Percentiles rank a stretch among this genome's conserved stretches.
Conservation (phyloP, 306 rosid species). For the Hippophae tibetana region DNA sequence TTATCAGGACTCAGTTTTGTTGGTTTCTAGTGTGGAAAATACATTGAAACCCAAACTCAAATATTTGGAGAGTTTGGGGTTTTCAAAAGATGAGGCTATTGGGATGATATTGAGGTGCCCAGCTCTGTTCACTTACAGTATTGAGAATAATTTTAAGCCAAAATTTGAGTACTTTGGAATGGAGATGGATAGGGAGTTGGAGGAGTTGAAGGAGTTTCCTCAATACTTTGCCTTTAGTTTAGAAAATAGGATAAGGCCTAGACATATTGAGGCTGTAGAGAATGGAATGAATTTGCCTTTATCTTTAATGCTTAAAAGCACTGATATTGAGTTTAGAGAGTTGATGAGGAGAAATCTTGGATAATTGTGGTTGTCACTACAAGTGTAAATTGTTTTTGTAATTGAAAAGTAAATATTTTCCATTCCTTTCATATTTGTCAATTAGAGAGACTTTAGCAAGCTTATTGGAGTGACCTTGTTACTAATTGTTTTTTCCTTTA, state of each 20-base stretch:
- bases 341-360: conserved; percentile 23
- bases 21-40: conserved; percentile 72
- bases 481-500: no score
- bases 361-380: background rate
- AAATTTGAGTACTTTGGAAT: conserved; percentile 50
- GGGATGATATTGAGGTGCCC: conserved; percentile 74
- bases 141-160: conserved; percentile 71
- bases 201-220: conserved; percentile 69
- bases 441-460: no score
- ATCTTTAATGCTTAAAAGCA: conserved; percentile 70
- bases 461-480: no score
- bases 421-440: no score
- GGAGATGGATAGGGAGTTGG: conserved; percentile 54
- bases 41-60: conserved; percentile 62
- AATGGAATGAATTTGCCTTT: conserved; percentile 46
- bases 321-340: conserved; percentile 62
- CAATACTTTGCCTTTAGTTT: conserved; percentile 82
- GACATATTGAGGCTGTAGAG: conserved; percentile 47
- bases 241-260: conserved; percentile 86
- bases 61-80: conserved; percentile 52
- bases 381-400: no score
- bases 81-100: conserved; percentile 37
- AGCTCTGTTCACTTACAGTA: conserved; percentile 68
- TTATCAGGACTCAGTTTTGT: conserved; percentile 49
- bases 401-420: no score